Evolutionary conservation across 148 eudicot genomes (phyloP).

Genomic region (Rhododendron ferrugineum): DNA sequence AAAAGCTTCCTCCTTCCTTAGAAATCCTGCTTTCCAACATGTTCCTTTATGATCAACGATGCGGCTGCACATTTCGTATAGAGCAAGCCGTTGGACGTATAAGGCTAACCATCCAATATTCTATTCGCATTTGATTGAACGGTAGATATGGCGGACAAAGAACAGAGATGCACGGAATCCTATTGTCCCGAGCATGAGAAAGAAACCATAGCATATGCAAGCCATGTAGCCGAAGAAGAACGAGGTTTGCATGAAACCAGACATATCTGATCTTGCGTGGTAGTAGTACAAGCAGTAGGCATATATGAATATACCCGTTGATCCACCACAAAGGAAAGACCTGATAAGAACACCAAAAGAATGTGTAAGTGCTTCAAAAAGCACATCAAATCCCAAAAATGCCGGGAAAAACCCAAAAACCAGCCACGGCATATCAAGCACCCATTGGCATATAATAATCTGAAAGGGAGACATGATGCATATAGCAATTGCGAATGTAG

Average conservation of each 20-base stretch:
- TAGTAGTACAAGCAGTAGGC: conserved; percentile 35
- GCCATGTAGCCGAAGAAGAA: conserved; percentile 45
- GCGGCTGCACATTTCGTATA: neutral
- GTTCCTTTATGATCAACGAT: neutral
- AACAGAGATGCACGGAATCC: conserved; percentile 40
- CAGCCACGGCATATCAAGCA: neutral
- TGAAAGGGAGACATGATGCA: neutral
- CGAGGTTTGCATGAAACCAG: conserved; percentile 43
- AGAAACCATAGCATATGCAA: conserved; percentile 37
- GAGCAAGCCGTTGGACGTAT: neutral
- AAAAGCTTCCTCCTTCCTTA: neutral
- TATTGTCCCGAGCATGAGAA: conserved; percentile 37
- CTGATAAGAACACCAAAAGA: conserved; percentile 1
- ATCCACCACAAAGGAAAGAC: conserved; percentile 40
- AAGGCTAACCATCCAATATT: neutral
- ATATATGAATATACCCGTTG: conserved; percentile 36
- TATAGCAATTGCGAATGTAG: neutral
- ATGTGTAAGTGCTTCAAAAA: neutral
- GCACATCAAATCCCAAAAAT: neutral
- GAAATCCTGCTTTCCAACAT: neutral
- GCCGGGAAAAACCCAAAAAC: neutral
- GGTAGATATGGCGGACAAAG: conserved; percentile 24
- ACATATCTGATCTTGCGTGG: conserved; percentile 30
- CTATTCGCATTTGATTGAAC: conserved; percentile 24
- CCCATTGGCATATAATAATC: neutral